phyloP scores from a whole-genome alignment of 345 rosid genomes.

The Rhodomyrtus tomentosa region DNA sequence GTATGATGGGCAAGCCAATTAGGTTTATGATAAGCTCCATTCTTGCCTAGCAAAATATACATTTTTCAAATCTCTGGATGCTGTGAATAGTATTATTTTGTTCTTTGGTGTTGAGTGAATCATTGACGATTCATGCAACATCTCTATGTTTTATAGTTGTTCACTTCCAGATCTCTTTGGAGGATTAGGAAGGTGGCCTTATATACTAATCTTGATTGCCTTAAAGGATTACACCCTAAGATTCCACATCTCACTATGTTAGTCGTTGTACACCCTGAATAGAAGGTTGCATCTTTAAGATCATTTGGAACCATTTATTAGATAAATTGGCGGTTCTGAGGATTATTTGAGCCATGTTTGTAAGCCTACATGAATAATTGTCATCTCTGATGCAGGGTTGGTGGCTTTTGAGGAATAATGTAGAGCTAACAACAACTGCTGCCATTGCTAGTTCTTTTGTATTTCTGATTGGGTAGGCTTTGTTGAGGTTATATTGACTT shows the following conservation, averaged over 20 bases:
- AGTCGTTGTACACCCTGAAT: neutral
- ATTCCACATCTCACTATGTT: neutral
- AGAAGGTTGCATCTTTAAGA: neutral
- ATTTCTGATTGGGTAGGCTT: slow-evolving; percentile 68
- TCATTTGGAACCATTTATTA: neutral
- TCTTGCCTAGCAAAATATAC: neutral
- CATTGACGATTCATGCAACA: neutral
- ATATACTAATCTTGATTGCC: neutral
- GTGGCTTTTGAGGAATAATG: slow-evolving; percentile 85
- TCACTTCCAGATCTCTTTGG: neutral
- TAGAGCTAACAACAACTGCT: slow-evolving; percentile 49
- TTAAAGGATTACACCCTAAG: neutral
- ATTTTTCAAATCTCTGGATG: neutral
- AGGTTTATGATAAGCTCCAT: neutral
- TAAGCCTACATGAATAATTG: neutral
- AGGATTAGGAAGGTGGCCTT: neutral
- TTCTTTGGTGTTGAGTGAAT: neutral
- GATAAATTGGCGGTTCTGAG: neutral
- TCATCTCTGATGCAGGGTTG: slow-evolving; percentile 50
- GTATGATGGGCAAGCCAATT: neutral
- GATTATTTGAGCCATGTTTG: neutral
- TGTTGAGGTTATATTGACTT: neutral
- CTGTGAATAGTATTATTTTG: neutral
- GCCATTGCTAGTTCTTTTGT: slow-evolving; percentile 45
- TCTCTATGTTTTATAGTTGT: neutral